Evolutionary conservation across 306 rosid genomes (phyloP).

Genomic region (Pachyrhizus erosus): DNA sequence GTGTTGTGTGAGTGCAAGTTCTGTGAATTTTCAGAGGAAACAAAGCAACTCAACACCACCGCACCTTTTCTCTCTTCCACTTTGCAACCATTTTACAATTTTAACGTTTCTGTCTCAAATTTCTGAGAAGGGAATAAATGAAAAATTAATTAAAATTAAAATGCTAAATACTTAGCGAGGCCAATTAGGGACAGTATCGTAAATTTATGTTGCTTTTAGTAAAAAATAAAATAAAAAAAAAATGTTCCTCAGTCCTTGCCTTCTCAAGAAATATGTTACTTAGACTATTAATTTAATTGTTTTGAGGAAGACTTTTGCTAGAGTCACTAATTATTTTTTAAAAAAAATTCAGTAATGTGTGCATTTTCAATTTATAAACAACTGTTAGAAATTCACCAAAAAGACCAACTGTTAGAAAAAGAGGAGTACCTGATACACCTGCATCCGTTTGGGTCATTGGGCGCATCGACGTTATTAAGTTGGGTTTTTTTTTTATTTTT

Average conservation of each 20-base stretch:
- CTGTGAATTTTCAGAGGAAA: conserved; percentile 43
- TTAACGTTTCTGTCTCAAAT: conserved; percentile 36
- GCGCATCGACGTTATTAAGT: not conserved
- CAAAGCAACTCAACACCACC: conserved; percentile 37
- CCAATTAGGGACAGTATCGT: not conserved
- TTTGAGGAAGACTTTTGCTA: not conserved
- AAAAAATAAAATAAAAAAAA: not conserved
- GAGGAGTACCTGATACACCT: not conserved
- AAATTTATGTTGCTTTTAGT: not conserved
- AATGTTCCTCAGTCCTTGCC: not conserved
- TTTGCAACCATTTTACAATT: conserved; percentile 47
- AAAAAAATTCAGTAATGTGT: not conserved
- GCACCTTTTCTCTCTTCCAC: conserved; percentile 27
- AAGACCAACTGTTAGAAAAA: not conserved
- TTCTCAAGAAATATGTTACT: not conserved
- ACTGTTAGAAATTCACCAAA: not conserved
- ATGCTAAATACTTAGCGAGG: not conserved
- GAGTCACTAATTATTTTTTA: not conserved
- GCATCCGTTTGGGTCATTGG: not conserved
- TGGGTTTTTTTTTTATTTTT: not conserved
- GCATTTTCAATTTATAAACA: not conserved
- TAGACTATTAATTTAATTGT: not conserved
- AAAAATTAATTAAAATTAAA: not conserved
- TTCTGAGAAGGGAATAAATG: not conserved
- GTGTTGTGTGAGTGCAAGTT: not conserved